Conservation (phyloP, 768 basidiomycete species). For the Mycena galopus region DNA sequence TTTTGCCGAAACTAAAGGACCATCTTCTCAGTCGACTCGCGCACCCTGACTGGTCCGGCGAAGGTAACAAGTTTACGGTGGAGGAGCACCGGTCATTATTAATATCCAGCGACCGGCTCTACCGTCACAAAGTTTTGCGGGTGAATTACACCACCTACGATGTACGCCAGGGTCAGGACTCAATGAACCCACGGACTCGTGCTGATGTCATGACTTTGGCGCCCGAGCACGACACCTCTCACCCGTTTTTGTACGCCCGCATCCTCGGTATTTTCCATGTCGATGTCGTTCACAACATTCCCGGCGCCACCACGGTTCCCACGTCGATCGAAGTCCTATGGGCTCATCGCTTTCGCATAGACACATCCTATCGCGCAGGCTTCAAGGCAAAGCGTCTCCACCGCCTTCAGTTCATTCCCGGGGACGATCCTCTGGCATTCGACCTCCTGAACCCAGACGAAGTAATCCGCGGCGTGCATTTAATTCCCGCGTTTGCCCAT, state of each 20-base stretch:
- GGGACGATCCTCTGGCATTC: too few species aligned
- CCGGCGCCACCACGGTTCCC: too few species aligned
- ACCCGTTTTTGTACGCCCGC: too few species aligned
- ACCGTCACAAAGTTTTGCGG: conserved; percentile 45
- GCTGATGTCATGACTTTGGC: conserved; percentile 45
- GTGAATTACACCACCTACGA: conserved; percentile 63
- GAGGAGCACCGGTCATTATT: conserved; percentile 29
- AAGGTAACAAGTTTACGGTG: conserved; percentile 23
- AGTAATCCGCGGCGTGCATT: too few species aligned
- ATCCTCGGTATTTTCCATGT: too few species aligned
- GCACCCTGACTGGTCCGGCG: conserved; percentile 34
- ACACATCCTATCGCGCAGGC: too few species aligned
- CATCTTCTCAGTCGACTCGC: conserved; percentile 45
- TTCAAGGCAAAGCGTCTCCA: too few species aligned
- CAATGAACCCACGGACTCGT: conserved; percentile 47
- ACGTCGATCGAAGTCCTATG: too few species aligned
- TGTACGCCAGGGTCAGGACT: conserved; percentile 51
- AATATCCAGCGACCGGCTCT: conserved; percentile 44
- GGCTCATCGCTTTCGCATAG: too few species aligned
- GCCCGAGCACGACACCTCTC: not conserved
- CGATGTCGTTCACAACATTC: too few species aligned
- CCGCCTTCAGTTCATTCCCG: too few species aligned
- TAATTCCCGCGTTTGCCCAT: not conserved
- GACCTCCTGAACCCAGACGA: too few species aligned
- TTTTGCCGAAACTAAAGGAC: conserved; percentile 44